These are phyloP conservation scores for Ceratocystis albifundus DNA, from an alignment of 2,329 filamentous ascomycete species.

Conservation along the genomic window DNA sequence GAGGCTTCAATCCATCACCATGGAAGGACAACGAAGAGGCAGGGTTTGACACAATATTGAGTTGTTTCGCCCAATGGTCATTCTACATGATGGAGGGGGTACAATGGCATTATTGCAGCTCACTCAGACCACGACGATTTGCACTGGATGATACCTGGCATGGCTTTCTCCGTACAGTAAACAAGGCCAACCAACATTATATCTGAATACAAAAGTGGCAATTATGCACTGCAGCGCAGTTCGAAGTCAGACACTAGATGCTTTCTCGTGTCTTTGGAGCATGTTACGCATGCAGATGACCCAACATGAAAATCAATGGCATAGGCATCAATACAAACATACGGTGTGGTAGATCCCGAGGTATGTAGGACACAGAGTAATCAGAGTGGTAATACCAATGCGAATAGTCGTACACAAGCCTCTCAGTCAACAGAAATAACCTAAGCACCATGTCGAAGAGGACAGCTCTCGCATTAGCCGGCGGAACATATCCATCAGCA, in stretches of 20 bases:
- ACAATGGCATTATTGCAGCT: constrained; percentile 2
- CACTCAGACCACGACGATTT: not conserved
- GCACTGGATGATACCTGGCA: not conserved
- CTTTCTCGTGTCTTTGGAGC: not conserved
- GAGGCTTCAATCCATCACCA: not conserved
- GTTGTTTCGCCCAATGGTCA: not conserved
- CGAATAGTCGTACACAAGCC: not conserved
- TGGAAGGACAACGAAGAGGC: not conserved
- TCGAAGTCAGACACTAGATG: not conserved
- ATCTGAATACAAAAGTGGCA: not conserved
- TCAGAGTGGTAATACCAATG: not conserved
- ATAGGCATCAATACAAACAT: not conserved
- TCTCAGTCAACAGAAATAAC: not conserved
- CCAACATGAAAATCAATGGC: not conserved
- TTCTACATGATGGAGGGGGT: not conserved
- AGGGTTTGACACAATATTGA: not conserved
- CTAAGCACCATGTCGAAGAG: not conserved
- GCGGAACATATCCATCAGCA: not conserved
- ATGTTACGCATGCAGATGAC: not conserved
- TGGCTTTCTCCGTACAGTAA: not conserved
- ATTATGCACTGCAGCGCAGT: not conserved
- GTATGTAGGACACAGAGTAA: not conserved
- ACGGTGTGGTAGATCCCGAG: not conserved
- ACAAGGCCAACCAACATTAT: not conserved
- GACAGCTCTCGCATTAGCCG: not conserved